Evolutionary conservation across 2,329 filamentous ascomycete species (phyloP).

Genomic region (Fusarium mundagurra): DNA sequence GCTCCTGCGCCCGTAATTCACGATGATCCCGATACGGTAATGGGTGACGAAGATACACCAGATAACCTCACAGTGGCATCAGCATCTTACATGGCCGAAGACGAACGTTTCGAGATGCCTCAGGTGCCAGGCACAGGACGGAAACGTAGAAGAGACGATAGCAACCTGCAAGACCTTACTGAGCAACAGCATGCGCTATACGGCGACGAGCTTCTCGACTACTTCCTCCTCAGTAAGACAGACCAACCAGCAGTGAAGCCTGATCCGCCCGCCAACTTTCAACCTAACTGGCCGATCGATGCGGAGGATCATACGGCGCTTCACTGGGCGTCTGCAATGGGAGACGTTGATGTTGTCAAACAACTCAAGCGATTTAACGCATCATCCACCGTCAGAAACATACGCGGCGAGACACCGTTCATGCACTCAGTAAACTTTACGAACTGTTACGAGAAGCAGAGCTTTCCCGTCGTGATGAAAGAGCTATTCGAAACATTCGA

Average conservation of each 20-base stretch:
- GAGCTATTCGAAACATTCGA: constrained; percentile 85
- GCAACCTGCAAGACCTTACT: constrained; percentile 66
- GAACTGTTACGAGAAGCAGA: constrained; percentile 94
- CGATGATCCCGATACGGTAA: constrained; percentile 71
- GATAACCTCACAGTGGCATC: constrained; percentile 86
- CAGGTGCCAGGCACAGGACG: constrained; percentile 68
- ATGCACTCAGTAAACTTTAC: constrained; percentile 97
- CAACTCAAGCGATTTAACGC: constrained; percentile 86
- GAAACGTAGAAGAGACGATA: constrained; percentile 81
- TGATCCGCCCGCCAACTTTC: constrained; percentile 84
- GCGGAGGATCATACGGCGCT: constrained; percentile 91
- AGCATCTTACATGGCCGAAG: constrained; percentile 85
- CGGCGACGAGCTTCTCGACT: constrained; percentile 92
- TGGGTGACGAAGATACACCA: constrained; percentile 82
- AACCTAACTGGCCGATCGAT: constrained; percentile 92
- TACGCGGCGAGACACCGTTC: constrained; percentile 85
- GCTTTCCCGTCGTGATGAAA: constrained; percentile 85
- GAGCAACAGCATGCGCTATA: constrained; percentile 91
- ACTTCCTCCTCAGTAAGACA: constrained; percentile 88
- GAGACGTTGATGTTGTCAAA: constrained; percentile 89
- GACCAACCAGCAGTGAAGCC: constrained; percentile 78
- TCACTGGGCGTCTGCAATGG: constrained; percentile 98
- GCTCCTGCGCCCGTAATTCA: constrained; percentile 38
- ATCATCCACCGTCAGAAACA: constrained; percentile 74
- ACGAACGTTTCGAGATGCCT: constrained; percentile 77